These are phyloP conservation scores for Monosporozyma unispora DNA, from an alignment of 805 yeast genomes.

Conservation along the genomic window DNA sequence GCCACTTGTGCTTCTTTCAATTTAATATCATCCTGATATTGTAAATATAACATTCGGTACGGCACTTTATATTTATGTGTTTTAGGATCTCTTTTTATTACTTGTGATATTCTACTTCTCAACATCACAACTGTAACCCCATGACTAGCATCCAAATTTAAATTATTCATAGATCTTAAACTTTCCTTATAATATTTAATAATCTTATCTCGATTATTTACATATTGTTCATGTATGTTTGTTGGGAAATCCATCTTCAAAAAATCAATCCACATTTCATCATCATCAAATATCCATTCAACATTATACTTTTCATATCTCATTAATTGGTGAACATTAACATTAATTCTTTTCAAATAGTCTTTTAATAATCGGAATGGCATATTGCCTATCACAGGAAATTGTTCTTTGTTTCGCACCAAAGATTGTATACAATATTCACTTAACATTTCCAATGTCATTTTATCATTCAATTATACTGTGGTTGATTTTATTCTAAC, in stretches of 20 bases:
- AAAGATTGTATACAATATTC: constrained; percentile 13
- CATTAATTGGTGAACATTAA: constrained; percentile 26
- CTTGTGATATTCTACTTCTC: not conserved
- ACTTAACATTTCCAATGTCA: not conserved
- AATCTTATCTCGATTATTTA: constrained; percentile 20
- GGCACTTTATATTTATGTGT: constrained; percentile 29
- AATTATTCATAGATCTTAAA: not conserved
- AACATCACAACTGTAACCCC: not conserved
- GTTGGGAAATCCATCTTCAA: constrained; percentile 30
- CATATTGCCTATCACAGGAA: constrained; percentile 24
- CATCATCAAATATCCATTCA: constrained; percentile 32
- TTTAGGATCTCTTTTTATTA: constrained; percentile 13
- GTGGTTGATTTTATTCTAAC: no score
- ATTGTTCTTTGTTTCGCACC: constrained; percentile 3
- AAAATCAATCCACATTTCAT: constrained; percentile 29
- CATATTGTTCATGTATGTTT: constrained; percentile 26
- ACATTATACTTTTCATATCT: constrained; percentile 29
- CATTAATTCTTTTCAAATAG: constrained; percentile 25
- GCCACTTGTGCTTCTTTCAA: constrained; percentile 31
- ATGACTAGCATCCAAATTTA: not conserved
- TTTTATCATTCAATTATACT: no score
- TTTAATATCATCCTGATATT: constrained; percentile 27
- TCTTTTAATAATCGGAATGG: constrained; percentile 28
- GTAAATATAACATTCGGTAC: constrained; percentile 29
- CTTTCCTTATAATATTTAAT: constrained; percentile 12